Conservation (phyloP, 2,329 filamentous ascomycete genomes). For the Aschersonia sp. region DNA sequence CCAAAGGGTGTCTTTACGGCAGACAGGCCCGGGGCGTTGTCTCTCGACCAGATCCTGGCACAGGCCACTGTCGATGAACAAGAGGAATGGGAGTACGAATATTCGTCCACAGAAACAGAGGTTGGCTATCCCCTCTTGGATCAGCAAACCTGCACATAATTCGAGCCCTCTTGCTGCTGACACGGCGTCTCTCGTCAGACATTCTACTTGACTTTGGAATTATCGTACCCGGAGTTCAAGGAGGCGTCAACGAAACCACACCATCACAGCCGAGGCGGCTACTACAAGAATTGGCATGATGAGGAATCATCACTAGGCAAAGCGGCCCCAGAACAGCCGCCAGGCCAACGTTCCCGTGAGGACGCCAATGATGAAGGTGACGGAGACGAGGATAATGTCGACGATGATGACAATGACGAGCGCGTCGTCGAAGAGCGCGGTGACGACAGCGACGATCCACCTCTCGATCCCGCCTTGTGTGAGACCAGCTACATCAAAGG, state of each 20-base stretch:
- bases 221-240: conserved; percentile 45
- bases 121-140: conserved; percentile 14
- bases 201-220: conserved; percentile 49
- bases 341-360: conserved; percentile 4
- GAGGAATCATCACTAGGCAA: conserved; percentile 7
- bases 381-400: conserved; percentile 14
- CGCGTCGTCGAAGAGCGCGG: conserved; percentile 5
- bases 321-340: conserved; percentile 16
- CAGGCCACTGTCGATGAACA: conserved; percentile 24
- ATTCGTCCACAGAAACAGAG: conserved; percentile 49
- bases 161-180: background rate
- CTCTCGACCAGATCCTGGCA: conserved; percentile 13
- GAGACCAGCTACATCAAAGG: background rate
- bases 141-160: background rate
- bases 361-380: conserved; percentile 16
- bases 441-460: conserved; percentile 1
- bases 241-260: conserved; percentile 24
- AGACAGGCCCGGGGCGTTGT: conserved; percentile 13
- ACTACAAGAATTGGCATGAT: conserved; percentile 28
- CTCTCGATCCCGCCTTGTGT: conserved; percentile 4
- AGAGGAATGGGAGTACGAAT: conserved; percentile 55
- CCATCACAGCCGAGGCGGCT: conserved; percentile 28
- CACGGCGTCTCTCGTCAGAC: conserved; percentile 26
- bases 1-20: conserved; percentile 1
- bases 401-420: conserved; percentile 13